Percentiles rank a stretch among this genome's conserved stretches.
Evolutionary conservation across 371 early-diverging fungal species (phyloP).

Genomic region (Phascolomyces articulosus): DNA sequence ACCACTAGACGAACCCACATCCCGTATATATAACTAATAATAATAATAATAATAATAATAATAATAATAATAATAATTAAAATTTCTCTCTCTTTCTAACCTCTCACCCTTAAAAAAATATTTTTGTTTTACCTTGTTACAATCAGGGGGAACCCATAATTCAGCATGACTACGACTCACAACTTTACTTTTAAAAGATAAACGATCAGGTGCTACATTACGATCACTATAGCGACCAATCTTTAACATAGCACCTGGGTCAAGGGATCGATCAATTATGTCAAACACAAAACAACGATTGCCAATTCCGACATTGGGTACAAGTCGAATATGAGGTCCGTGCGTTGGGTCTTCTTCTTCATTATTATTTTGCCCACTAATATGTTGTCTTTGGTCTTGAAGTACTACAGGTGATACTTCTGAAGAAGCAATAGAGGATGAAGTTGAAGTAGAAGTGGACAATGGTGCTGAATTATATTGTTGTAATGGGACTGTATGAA

Average conservation of each 20-base stretch:
- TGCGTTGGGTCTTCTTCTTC: not conserved
- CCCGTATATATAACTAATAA: constrained; percentile 73
- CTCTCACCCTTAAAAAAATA: constrained; percentile 3
- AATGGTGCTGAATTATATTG: not conserved
- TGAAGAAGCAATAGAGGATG: constrained; percentile 18
- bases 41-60: not conserved
- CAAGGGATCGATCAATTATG: constrained; percentile 77
- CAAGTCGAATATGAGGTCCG: constrained; percentile 68
- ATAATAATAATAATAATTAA: too few species aligned
- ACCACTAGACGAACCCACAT: constrained; percentile 86
- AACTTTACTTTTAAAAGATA: constrained; percentile 93
- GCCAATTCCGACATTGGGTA: constrained; percentile 74
- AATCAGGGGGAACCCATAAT: constrained; percentile 73
- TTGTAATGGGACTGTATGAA: not conserved
- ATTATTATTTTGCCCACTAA: not conserved
- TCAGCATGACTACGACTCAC: constrained; percentile 94
- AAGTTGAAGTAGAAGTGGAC: not conserved
- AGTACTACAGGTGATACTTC: not conserved
- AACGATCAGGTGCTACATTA: constrained; percentile 59
- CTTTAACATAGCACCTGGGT: constrained; percentile 67
- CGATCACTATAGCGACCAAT: constrained; percentile 85
- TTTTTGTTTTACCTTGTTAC: constrained; percentile 72
- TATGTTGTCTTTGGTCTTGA: not conserved
- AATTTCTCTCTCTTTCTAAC: not conserved
- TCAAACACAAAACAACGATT: constrained; percentile 80